Conservation (phyloP, 306 rosid species). For the Hippophae tibetana region DNA sequence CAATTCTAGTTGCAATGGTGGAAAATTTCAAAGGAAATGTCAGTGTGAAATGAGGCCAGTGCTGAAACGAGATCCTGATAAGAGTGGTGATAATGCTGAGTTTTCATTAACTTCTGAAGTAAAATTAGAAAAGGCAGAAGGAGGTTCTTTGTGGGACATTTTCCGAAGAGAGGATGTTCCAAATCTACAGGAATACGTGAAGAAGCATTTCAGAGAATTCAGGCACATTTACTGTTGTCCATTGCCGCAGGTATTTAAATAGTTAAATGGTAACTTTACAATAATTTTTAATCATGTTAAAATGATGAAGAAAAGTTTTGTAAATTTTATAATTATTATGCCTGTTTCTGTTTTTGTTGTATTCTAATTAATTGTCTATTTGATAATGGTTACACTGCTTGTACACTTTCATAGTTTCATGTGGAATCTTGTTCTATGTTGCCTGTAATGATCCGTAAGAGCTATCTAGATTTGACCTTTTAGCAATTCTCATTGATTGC, state of each 20-base stretch:
- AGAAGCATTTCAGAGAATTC: conserved; percentile 63
- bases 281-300: neutral
- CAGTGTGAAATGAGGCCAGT: conserved; percentile 9
- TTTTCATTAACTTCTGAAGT: conserved; percentile 2
- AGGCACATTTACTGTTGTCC: conserved; percentile 57
- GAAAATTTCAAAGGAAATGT: neutral
- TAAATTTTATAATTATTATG: neutral
- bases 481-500: no score
- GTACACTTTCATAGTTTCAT: no score
- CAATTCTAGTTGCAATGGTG: neutral
- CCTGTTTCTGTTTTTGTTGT: no score
- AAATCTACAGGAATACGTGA: conserved; percentile 61
- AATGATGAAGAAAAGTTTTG: neutral
- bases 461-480: no score
- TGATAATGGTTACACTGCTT: no score
- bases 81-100: neutral
- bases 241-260: conserved; percentile 45
- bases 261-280: neutral
- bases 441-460: no score
- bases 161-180: conserved; percentile 83
- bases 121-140: conserved; percentile 18
- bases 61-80: conserved; percentile 10
- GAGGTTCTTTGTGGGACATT: conserved; percentile 89
- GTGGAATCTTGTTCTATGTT: no score
- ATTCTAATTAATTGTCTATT: no score